Base-by-base conservation (phyloP, 129 eudicot genomes). In the Deinandra increscens region DNA sequence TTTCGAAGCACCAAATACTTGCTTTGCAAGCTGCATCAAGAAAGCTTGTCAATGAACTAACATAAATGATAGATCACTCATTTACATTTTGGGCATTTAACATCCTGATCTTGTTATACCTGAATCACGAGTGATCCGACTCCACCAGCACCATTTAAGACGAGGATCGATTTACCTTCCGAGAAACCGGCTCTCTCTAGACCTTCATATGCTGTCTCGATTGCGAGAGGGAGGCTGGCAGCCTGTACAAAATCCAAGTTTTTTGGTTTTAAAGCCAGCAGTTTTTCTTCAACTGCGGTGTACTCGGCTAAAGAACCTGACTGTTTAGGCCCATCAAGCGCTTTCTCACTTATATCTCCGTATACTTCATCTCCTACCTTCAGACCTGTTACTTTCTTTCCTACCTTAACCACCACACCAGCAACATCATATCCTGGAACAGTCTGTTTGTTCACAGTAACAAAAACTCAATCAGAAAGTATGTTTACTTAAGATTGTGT, bases 401-500 rank as follows among this genome's bases (percentile, higher is more conserved):
- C 83, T 8, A 79, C 79, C 67, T 79, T 79, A 60, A 79, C 76
- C 61, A 79, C 79, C 22, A 79, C 71, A 14, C 83, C 83, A 23
- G 83, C 83, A 63, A 79, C 79, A 74, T 79, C 83, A 43, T 79
- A 79, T 4, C 83, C 83, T 29, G 83, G 83, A 53, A 79, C 83
- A 50, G 69, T 67, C 83, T 79, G 79, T 69, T 36, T 36, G n/a
- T n/a, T 61, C 29, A 34, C 60, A 18, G 48, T 9, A 66, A 18
- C 31, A 73, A 17, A 19, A 70, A 37, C 22, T 17, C 45, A 39
- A 23, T 60, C 58, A 65, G 64, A 64, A 12, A 13, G 64, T 7
- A 67, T 19, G 42, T 67, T 14, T n/a, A 14, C 20, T n/a, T 14
- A 5, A n/a, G 20, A 4, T 6, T 14, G 53, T 5, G 20, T 46